Evolutionary conservation across 192 early-diverging fungal species (phyloP).

Genomic region (Coemansia reversa): DNA sequence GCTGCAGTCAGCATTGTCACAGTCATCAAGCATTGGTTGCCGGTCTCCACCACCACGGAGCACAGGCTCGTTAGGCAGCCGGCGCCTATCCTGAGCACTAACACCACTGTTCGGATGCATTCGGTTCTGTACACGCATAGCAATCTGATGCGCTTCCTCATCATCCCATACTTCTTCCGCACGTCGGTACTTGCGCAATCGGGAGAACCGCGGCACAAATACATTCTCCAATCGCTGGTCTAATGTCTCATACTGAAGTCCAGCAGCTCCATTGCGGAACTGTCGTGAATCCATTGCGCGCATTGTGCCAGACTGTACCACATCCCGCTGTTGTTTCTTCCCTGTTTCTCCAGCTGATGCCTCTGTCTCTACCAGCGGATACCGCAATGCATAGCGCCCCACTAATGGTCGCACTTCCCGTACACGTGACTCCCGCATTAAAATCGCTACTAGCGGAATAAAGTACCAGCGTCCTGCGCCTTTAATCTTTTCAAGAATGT

Average conservation of each 20-base stretch:
- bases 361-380: constrained; percentile 45
- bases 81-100: neutral
- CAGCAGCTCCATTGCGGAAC: constrained; percentile 36
- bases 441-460: constrained; percentile 19
- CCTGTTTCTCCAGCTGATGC: constrained; percentile 16
- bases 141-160: constrained; percentile 42
- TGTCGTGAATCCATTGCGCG: constrained; percentile 31
- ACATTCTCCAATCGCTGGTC: constrained; percentile 41
- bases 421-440: constrained; percentile 23
- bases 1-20: constrained; percentile 27
- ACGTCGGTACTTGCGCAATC: constrained; percentile 41
- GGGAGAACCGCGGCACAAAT: constrained; percentile 43
- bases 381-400: constrained; percentile 42
- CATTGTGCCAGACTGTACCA: constrained; percentile 26
- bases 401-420: constrained; percentile 26
- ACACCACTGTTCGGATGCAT: constrained; percentile 1
- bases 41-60: constrained; percentile 30
- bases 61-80: constrained; percentile 21
- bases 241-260: constrained; percentile 20
- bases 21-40: constrained; percentile 1
- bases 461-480: constrained; percentile 27
- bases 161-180: constrained; percentile 55
- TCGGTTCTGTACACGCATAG: constrained; percentile 24
- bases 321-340: constrained; percentile 10
- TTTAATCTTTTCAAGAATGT: constrained; percentile 18